Evolutionary conservation across 176 grass and related monocot genomes (phyloP), one percentile per base, ranked within the genome.

Genomic region (Leersia perrieri): DNA sequence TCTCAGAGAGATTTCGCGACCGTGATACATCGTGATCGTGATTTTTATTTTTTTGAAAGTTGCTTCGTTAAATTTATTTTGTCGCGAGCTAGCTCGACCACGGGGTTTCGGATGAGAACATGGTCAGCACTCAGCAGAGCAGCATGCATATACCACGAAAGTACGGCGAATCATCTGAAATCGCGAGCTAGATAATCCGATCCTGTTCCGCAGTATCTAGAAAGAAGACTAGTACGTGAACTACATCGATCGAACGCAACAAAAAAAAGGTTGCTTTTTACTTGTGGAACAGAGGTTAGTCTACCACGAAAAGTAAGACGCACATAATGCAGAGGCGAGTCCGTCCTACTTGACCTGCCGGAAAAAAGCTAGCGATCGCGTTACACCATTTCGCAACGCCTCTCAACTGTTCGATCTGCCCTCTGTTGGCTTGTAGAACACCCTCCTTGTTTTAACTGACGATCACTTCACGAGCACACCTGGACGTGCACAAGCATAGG

Each of bases 291-390:
- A 60, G 65, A 9, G 9, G 23, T 3, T 25, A 15, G 71, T 42
- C 35, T 25, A 40, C 38, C 28, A 28, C 7, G 11, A 3, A 29
- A 42, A 42, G 23, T 2, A 33, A 34, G 15, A 28, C 34, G 47
- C 8, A 1, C 18, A 25, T 0, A 1, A 3, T 2, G 22, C 14
- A 7, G 76, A 33, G 76, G 29, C 45, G 11, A 34, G 64, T 82
- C 86, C 74, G 58, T 75, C 67, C 82, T 81, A 85, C 87, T 75
- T 33, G 33, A 71, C 76, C 82, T 41, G 62, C 32, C 75, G 70
- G 36, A 76, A 64, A 80, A 63, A 26, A 1, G 2, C 1, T 9
- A 22, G 6, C 49, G 53, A 58, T 58, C 53, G 53, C 22, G n/a
- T n/a, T n/a, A 25, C n/a, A 5, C 53, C 53, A 25, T 25, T 58